A percentile compares a stretch with the other conserved stretches of the same genome.
phyloP scores from a whole-genome alignment of 768 basidiomycete species.

The Coprinopsis sp. region DNA sequence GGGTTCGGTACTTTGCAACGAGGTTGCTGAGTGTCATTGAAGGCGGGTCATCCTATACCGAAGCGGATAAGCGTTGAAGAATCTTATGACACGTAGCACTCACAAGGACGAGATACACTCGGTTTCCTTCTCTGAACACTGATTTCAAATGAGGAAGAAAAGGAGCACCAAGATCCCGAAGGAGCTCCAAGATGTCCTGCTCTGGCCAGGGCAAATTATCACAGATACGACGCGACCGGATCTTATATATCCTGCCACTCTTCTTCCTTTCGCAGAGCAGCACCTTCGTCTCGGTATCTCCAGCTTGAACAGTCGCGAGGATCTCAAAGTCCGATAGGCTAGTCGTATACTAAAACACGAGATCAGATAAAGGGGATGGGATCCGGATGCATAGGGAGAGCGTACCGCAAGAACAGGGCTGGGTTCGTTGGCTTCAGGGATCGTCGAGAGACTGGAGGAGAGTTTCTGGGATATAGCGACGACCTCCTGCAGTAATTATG shows the following conservation, averaged over 20 bases:
- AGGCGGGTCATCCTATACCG: constrained; percentile 18
- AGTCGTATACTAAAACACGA: constrained; percentile 15
- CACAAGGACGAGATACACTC: constrained; percentile 39
- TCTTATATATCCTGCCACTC: constrained; percentile 26
- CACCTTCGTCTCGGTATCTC: constrained; percentile 7
- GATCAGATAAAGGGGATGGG: background rate
- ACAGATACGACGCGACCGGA: constrained; percentile 20
- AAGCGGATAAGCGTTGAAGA: background rate
- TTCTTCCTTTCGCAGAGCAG: constrained; percentile 12
- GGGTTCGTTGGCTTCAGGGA: constrained; percentile 26
- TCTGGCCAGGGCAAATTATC: constrained; percentile 24
- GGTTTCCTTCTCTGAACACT: constrained; percentile 36
- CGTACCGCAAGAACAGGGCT: constrained; percentile 17
- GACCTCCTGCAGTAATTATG: constrained; percentile 36
- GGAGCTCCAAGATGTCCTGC: constrained; percentile 29
- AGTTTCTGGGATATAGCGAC: constrained; percentile 41
- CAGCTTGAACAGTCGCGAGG: constrained; percentile 13
- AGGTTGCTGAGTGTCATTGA: constrained; percentile 9
- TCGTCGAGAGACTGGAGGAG: constrained; percentile 25
- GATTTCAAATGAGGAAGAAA: constrained; percentile 38
- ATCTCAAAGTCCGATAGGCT: constrained; percentile 32
- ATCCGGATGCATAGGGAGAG: background rate
- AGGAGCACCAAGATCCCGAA: constrained; percentile 29
- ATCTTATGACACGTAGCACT: constrained; percentile 5
- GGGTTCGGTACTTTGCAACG: background rate